These are phyloP conservation scores for Fusarium dlaminii DNA, from an alignment of 2,329 filamentous ascomycete genomes.

Conservation along the genomic window DNA sequence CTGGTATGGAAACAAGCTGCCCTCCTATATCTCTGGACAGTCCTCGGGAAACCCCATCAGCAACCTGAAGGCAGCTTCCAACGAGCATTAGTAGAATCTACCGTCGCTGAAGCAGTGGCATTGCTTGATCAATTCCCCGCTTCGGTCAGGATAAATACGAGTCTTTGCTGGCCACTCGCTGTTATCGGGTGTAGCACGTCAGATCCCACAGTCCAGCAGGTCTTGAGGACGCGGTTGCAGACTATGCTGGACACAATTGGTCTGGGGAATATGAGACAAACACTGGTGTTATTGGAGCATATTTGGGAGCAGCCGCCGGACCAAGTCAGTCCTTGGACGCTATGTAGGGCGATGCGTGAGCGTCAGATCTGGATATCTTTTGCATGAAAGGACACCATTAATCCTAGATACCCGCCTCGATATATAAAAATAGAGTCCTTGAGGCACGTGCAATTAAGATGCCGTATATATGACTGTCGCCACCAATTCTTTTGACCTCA, in stretches of 20 bases:
- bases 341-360: conserved; percentile 57
- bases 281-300: conserved; percentile 52
- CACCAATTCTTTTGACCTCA: background rate
- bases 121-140: conserved; percentile 47
- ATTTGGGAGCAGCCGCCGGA: conserved; percentile 51
- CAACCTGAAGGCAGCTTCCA: conserved; percentile 32
- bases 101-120: conserved; percentile 45
- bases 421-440: conserved; percentile 1
- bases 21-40: conserved; percentile 54
- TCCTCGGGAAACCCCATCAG: conserved; percentile 45
- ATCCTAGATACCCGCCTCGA: conserved; percentile 19
- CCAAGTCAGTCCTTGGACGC: conserved; percentile 53
- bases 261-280: conserved; percentile 57
- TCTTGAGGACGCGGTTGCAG: conserved; percentile 47
- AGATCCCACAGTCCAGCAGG: conserved; percentile 48
- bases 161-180: conserved; percentile 52
- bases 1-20: conserved; percentile 57
- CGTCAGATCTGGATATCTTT: conserved; percentile 60
- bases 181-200: conserved; percentile 51
- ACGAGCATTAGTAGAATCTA: conserved; percentile 40
- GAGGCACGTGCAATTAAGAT: conserved; percentile 8
- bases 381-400: conserved; percentile 45
- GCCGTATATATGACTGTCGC: background rate
- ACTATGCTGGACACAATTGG: conserved; percentile 52
- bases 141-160: conserved; percentile 50